A percentile compares a stretch with the other conserved stretches of the same genome.
phyloP scores from a whole-genome alignment of 208 protist genomes.

The Jaenimonas drosophilae region DNA sequence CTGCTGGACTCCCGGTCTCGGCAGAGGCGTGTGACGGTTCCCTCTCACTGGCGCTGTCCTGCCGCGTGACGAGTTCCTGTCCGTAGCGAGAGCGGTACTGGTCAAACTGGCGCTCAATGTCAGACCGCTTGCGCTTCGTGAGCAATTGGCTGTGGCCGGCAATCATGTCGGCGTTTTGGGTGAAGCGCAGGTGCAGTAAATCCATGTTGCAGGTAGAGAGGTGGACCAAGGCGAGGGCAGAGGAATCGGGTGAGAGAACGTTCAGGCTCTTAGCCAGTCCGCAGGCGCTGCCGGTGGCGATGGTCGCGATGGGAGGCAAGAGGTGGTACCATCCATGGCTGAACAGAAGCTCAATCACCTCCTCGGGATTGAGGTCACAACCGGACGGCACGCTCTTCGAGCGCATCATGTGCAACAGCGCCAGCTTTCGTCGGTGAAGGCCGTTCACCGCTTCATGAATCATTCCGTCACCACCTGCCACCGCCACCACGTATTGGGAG shows the following conservation, averaged over 20 bases:
- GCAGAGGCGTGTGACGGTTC: background rate
- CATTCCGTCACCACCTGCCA: slow-evolving; percentile 78
- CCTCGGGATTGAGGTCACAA: background rate
- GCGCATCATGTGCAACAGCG: slow-evolving; percentile 13
- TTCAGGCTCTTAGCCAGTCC: slow-evolving; percentile 74
- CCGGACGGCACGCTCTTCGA: slow-evolving; percentile 3
- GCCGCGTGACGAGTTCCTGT: slow-evolving; percentile 5
- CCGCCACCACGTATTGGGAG: slow-evolving; percentile 36
- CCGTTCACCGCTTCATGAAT: slow-evolving; percentile 77
- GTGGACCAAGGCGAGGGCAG: slow-evolving; percentile 60
- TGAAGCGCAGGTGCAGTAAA: slow-evolving; percentile 50
- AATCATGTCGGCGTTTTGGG: slow-evolving; percentile 21
- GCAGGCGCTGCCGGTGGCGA: slow-evolving; percentile 74
- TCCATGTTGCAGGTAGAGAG: slow-evolving; percentile 43
- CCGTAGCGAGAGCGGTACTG: slow-evolving; percentile 11
- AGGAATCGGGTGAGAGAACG: slow-evolving; percentile 25
- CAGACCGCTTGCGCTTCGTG: slow-evolving; percentile 4
- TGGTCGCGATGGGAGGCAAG: slow-evolving; percentile 61
- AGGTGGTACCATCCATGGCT: slow-evolving; percentile 23
- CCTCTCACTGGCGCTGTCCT: background rate
- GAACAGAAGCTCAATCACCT: slow-evolving; percentile 3
- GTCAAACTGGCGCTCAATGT: slow-evolving; percentile 12
- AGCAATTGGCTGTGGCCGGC: slow-evolving; percentile 12
- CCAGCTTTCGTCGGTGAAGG: slow-evolving; percentile 43
- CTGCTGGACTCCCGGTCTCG: slow-evolving; percentile 1